phyloP scores from a whole-genome alignment of 331 rosid species.

The Rhamnella rubrinervis region DNA sequence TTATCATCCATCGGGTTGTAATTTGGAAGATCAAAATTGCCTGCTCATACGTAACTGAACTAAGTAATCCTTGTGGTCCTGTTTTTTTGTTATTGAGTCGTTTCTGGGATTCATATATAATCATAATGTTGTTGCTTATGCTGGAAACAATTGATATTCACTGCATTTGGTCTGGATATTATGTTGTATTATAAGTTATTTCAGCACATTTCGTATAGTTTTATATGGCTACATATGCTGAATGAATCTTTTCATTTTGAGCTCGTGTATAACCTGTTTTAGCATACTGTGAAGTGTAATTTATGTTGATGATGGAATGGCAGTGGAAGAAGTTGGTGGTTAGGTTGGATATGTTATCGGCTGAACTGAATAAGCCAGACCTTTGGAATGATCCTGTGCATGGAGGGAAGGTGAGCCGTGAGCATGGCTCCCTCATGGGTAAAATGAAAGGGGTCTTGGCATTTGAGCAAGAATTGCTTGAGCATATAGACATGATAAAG shows the following conservation, averaged over 20 bases:
- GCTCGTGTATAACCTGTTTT: neutral
- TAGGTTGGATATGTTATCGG: conserved; percentile 65
- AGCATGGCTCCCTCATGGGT: conserved; percentile 80
- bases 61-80: neutral
- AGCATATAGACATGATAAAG: conserved; percentile 87
- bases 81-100: neutral
- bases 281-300: neutral
- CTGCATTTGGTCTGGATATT: neutral
- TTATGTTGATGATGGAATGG: conserved; percentile 34
- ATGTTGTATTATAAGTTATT: too few relatives aligned
- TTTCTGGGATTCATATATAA: neutral
- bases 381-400: conserved; percentile 81
- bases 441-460: conserved; percentile 82
- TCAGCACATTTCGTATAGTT: too few relatives aligned
- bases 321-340: conserved; percentile 88
- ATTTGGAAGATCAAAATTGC: neutral
- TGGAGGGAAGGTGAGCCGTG: conserved; percentile 78
- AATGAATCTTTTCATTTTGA: neutral
- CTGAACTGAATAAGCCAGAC: conserved; percentile 62
- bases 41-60: neutral
- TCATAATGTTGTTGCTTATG: neutral
- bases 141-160: neutral
- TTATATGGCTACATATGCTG: neutral
- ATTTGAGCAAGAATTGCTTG: conserved; percentile 80
- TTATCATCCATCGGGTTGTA: neutral